Base-by-base conservation (phyloP, 352 stramenopile genomes). In the Phytophthora multivora region DNA sequence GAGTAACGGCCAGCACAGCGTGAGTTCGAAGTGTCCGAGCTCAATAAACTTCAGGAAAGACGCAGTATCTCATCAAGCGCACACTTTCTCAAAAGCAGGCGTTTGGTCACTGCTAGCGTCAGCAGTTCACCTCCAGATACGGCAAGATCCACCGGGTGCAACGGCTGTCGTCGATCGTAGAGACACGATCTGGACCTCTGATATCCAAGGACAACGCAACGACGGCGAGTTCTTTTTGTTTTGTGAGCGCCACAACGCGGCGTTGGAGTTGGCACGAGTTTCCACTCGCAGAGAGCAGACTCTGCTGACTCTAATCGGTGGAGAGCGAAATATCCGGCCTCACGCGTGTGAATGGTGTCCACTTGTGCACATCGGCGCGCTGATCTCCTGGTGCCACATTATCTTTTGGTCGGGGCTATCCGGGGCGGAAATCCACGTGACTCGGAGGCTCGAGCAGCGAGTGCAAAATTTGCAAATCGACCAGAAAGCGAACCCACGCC, bases 331-430 rank as follows among this genome's bases (percentile, higher is more conserved):
- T 35, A 49, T 49, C 42, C 42, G 35, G 4, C 4, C 16, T 16
- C 4, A 31, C 38, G 12, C 23, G 15, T 42, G 33, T 13, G n/a
- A 21, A 36, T 55, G 4, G 5, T 43, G 36, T 46, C 35, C 23
- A 10, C 25, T 47, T 43, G 13, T 19, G 41, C 31, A 41, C 31
- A 63, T 58, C 55, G 36, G 46, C 26, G 4, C 26, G n/a, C 45
- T n/a, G 13, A n/a, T 40, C 15, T 45, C 2, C 28, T 42, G 33
- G 35, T 28, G 47, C 23, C 21, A 65, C 57, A 45, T 18, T 38
- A 50, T 23, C 28, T 33, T 66, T 61, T 43, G 42, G 47, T 61
- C 40, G 58, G 41, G 58, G 6, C 49, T 61, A 51, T 66, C 38
- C 25, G 28, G 28, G 28, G 28, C 28, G 28, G 13, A 42, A 15